Percentiles rank a stretch among this genome's conserved stretches.
These are phyloP conservation scores for Sechiopsis laciniata DNA, from an alignment of 306 rosid genomes.

Conservation along the genomic window DNA sequence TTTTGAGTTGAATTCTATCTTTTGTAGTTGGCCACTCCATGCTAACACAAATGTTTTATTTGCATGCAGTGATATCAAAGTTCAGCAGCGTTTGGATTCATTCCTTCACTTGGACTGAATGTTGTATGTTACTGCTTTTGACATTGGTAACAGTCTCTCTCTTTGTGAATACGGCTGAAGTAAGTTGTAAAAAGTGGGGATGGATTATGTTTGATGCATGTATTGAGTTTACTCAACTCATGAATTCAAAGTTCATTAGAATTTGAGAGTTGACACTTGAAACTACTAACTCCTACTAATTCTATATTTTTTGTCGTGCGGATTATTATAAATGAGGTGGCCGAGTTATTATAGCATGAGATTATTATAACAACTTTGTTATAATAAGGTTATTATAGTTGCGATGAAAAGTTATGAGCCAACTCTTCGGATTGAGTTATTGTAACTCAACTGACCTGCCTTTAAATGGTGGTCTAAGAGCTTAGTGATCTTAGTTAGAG, in stretches of 20 bases:
- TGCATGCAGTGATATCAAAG: conserved; percentile 1
- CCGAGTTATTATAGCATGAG: too few species aligned
- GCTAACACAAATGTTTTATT: background rate
- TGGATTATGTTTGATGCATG: background rate
- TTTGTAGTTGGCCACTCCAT: background rate
- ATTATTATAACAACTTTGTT: too few species aligned
- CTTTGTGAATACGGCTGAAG: background rate
- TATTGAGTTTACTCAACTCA: background rate
- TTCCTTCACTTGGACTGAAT: background rate
- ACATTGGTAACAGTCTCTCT: conserved; percentile 6
- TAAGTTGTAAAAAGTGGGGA: conserved; percentile 1
- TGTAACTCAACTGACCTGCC: too few species aligned
- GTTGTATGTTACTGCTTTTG: background rate
- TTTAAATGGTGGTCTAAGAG: too few species aligned
- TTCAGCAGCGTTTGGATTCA: background rate
- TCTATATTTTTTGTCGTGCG: too few species aligned
- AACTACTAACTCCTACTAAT: background rate
- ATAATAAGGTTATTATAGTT: too few species aligned
- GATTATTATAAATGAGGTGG: too few species aligned
- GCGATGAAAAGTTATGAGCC: too few species aligned
- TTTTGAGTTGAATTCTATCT: background rate
- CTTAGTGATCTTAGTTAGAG: too few species aligned
- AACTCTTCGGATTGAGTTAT: too few species aligned
- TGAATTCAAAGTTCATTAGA: background rate
- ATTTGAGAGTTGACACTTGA: background rate